Percentiles rank a stretch among this genome's conserved stretches.
Conservation (phyloP, 129 eudicot species). For the Silybum marianum region DNA sequence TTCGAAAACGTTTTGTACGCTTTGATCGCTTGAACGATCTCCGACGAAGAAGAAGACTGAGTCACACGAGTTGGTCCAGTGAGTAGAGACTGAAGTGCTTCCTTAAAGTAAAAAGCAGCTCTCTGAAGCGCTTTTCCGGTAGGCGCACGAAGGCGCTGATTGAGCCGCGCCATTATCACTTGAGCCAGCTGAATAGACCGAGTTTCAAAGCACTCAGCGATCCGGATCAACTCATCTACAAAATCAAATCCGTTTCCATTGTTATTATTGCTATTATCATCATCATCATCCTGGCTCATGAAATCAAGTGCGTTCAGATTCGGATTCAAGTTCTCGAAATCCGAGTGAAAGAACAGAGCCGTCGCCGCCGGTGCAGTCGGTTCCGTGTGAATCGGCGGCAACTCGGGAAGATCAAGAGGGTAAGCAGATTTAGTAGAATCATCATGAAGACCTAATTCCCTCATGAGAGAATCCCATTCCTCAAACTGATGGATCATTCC, state of each 20-base stretch:
- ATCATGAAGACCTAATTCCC: conserved; percentile 85
- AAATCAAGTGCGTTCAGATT: conserved; percentile 44
- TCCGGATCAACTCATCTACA: conserved; percentile 74
- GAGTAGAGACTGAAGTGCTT: conserved; percentile 79
- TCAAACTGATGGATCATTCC: conserved; percentile 64
- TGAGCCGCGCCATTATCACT: conserved; percentile 78
- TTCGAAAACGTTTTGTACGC: conserved; percentile 73
- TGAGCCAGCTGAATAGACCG: conserved; percentile 78
- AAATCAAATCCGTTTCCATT: conserved; percentile 51
- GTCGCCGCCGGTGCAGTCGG: conserved; percentile 17
- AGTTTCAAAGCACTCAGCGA: conserved; percentile 85
- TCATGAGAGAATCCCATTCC: conserved; percentile 89
- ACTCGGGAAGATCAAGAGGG: conserved; percentile 49
- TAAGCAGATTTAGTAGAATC: conserved; percentile 53
- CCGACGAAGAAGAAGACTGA: conserved; percentile 48
- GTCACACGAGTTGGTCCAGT: conserved; percentile 58
- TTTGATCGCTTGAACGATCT: conserved; percentile 72
- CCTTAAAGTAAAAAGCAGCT: conserved; percentile 93
- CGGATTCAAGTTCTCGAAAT: conserved; percentile 43
- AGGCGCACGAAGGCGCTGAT: conserved; percentile 66
- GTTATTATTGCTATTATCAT: not conserved
- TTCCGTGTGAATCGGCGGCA: conserved; percentile 45
- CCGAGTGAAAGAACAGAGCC: conserved; percentile 43
- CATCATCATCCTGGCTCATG: conserved; percentile 35
- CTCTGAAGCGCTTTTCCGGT: conserved; percentile 82